A percentile compares a stretch with the other conserved stretches of the same genome.
phyloP scores from a whole-genome alignment of 2,329 filamentous ascomycete genomes.

The Colletotrichum cordylinicola region DNA sequence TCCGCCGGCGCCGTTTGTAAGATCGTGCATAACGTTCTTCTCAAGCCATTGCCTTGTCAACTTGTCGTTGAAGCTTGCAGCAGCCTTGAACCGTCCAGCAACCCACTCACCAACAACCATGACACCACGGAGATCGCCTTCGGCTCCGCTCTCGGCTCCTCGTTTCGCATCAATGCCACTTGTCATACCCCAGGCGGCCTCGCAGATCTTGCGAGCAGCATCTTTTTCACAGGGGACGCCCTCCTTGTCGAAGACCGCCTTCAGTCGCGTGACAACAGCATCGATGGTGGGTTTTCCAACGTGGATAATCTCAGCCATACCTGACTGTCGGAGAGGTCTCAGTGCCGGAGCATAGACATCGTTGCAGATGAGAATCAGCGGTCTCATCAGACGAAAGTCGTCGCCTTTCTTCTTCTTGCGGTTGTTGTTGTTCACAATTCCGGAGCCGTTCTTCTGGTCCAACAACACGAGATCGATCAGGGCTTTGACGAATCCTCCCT shows the following conservation, averaged over 20 bases:
- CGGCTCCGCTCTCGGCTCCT: conserved; percentile 70
- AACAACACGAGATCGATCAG: conserved; percentile 87
- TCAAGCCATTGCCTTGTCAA: conserved; percentile 82
- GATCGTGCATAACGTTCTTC: conserved; percentile 69
- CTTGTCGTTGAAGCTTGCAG: conserved; percentile 43
- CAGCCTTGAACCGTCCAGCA: conserved; percentile 69
- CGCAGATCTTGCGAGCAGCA: conserved; percentile 83
- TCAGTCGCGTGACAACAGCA: conserved; percentile 81
- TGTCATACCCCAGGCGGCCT: conserved; percentile 81
- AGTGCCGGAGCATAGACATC: conserved; percentile 94
- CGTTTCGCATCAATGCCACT: conserved; percentile 73
- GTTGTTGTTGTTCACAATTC: conserved; percentile 33
- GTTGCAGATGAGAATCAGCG: conserved; percentile 94
- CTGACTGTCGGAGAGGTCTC: conserved; percentile 83
- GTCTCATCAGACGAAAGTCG: conserved; percentile 84
- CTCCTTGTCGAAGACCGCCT: conserved; percentile 86
- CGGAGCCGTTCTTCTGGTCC: conserved; percentile 76
- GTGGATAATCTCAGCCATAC: conserved; percentile 87
- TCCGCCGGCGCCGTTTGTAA: conserved; percentile 74
- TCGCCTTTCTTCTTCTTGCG: conserved; percentile 78
- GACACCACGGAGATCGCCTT: conserved; percentile 79
- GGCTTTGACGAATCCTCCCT: conserved; percentile 95
- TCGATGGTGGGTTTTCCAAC: conserved; percentile 89
- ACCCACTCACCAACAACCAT: conserved; percentile 92
- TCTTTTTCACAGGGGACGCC: conserved; percentile 88